These are phyloP conservation scores for Pythium aphanidermatum DNA, from an alignment of 352 stramenopile species.

Conservation along the genomic window DNA sequence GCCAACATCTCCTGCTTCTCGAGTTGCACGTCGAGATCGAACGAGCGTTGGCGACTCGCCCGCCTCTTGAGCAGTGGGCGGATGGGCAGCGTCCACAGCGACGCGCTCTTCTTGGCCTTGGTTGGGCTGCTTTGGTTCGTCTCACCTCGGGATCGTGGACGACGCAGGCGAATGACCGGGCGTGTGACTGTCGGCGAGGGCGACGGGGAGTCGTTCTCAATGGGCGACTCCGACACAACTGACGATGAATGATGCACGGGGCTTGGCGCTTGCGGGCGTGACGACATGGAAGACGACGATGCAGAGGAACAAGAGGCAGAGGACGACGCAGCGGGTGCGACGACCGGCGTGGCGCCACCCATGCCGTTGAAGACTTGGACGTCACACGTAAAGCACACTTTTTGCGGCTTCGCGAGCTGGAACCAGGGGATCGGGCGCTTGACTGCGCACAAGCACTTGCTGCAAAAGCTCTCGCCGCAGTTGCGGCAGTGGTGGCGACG, in stretches of 20 bases:
- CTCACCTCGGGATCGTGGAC: constrained; percentile 6
- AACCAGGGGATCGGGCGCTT: constrained; percentile 31
- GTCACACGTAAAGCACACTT: constrained; percentile 52
- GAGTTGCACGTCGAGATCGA: constrained; percentile 27
- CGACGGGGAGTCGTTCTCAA: constrained; percentile 17
- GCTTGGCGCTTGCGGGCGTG: background rate
- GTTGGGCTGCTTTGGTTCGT: constrained; percentile 19
- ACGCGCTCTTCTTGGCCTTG: constrained; percentile 25
- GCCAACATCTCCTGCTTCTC: constrained; percentile 35
- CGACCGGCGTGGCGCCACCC: background rate
- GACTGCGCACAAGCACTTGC: constrained; percentile 36
- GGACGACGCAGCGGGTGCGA: background rate
- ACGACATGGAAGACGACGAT: background rate
- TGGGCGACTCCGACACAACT: constrained; percentile 6
- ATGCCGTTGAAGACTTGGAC: constrained; percentile 26
- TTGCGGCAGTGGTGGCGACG: constrained; percentile 65
- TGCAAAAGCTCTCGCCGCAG: constrained; percentile 54
- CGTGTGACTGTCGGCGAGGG: constrained; percentile 17
- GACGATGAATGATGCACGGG: background rate
- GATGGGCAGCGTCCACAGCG: constrained; percentile 40
- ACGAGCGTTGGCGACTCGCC: constrained; percentile 40
- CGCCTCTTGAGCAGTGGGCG: constrained; percentile 46
- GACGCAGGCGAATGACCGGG: constrained; percentile 4
- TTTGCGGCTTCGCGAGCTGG: constrained; percentile 37
- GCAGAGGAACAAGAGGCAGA: background rate